Base-by-base conservation (phyloP, 257 asterid genomes). In the Coffea eugenioides region DNA sequence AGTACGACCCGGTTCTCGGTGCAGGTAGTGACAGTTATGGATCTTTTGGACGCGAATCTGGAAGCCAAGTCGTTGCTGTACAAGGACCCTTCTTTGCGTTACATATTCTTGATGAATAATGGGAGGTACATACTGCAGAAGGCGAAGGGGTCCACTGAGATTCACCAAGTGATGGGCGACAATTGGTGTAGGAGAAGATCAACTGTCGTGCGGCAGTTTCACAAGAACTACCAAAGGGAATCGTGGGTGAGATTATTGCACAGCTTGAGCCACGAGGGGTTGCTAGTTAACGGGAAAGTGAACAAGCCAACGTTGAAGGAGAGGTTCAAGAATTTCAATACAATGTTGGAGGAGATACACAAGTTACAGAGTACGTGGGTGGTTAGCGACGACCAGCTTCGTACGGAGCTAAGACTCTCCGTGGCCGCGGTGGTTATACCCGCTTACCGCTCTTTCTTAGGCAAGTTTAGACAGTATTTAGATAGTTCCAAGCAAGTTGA, bases 351-450 rank as follows among this genome's bases (percentile, higher is more conserved):
- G 9, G 98, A 94, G 20, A 94, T 94, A 31, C 90, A 85, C 76
- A 77, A 88, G 70, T 64, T 88, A 2, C 98, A 95, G 84, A 91
- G 91, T 73, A 72, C 90, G 0, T 95, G 99, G 98, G 90, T 95
- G 57, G 94, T 93, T 5, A 89, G 93, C 77, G 99, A 95, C 49
- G 97, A 88, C 81, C 98, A 95, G 86, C 97, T 95, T n/a, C 92
- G 88, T 31, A 92, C 99, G 81, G 97, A 95, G 92, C 97, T 95
- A 0, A 71, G 95, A 75, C 91, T 93, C 36, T 90, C 98, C 0
- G 83, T 95, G 69, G 87, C 97, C 0, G 89, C 94, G 14, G 91
- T 95, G 51, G 85, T 95, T 10, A 88, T 95, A 12, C 98, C 99
- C 62, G 98, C 98, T 0, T 95, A 95, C 83, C 89, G 99, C 1